Percentiles rank a stretch among this genome's conserved stretches.
phyloP scores from a whole-genome alignment of 2,329 filamentous ascomycete genomes.

The Lasiodiplodia theobromae region DNA sequence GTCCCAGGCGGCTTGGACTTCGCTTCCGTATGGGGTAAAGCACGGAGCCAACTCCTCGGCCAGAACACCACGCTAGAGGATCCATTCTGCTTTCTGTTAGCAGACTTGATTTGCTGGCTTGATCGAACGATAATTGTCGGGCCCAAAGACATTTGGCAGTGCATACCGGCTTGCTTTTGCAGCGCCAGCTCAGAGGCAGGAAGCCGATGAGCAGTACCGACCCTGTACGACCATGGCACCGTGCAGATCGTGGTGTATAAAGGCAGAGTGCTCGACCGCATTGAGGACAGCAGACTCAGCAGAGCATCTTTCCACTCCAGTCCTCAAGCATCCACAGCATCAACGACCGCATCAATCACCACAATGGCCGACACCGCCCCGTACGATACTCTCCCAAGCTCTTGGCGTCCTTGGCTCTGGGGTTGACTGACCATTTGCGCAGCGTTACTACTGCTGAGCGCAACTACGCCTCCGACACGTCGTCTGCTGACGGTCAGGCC shows the following conservation, averaged over 20 bases:
- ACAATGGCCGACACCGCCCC: constrained; percentile 21
- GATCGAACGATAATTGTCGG: constrained; percentile 19
- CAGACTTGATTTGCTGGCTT: constrained; percentile 7
- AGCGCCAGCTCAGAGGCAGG: constrained; percentile 15
- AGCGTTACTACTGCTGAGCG: constrained; percentile 18
- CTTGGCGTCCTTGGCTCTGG: background rate
- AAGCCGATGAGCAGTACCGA: constrained; percentile 2
- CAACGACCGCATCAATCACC: background rate
- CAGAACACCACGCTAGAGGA: constrained; percentile 8
- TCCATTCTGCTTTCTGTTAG: constrained; percentile 19
- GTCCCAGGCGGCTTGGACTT: constrained; percentile 5
- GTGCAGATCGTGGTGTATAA: background rate
- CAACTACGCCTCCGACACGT: constrained; percentile 25
- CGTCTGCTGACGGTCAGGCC: constrained; percentile 20
- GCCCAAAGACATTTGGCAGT: background rate
- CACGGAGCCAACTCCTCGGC: background rate
- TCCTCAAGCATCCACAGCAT: constrained; percentile 4
- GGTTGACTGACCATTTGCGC: background rate
- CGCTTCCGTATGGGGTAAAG: background rate
- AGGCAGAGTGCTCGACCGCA: background rate
- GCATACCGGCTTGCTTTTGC: constrained; percentile 25
- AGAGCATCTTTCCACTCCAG: constrained; percentile 17
- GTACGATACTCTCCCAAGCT: background rate
- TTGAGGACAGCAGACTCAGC: constrained; percentile 7
- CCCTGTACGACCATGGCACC: background rate